Evolutionary conservation across 352 stramenopile genomes (phyloP), one percentile per base, ranked within the genome.

Genomic region (Blastocystis sp.): DNA sequence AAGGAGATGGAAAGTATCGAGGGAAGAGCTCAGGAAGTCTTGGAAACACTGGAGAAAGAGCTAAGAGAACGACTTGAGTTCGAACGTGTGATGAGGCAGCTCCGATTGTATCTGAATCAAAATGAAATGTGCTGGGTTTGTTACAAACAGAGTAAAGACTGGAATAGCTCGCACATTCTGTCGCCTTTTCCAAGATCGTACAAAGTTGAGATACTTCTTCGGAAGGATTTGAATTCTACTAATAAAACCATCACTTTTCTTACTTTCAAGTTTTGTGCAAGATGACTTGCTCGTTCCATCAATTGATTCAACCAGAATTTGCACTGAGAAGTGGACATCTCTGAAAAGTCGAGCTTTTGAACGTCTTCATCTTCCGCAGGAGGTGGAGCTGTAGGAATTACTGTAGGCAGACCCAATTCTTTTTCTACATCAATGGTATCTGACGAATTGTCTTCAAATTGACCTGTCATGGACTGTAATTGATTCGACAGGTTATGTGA

Each of bases 1-100:
- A 53, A 65, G 2, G 26, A 26, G 2, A 30, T 45, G 34, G 54
- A 30, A 39, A 41, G 8, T 20, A 3, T 85, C 34, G 73, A 66
- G 50, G 50, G 50, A 18, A 41, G 50, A 8, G 11, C 73, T 13
- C 43, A 39, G 4, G 50, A 65, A 16, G 73, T 66, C 26, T n/a
- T 85, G 39, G 73, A 18, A n/a, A 2, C n/a, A 16, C 62, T 45
- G 73, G 30, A 65, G 26, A 54, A 41, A 43, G 50, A 85, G 20
- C 41, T 68, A 43, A 16, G 39, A 24, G 26, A 37, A n/a, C 53
- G n/a, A 5, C n/a, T 85, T 1, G 26, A 65, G 56, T 64, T 66
- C 54, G 73, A 85, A 54, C 65, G 62, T 34, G 50, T 66, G 3
- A 30, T 85, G 73, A 30, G 47, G 50, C 43, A 85, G 26, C n/a